phyloP scores from a whole-genome alignment of 495 filamentous ascomycete genomes.

The Aspergillus heteromorphus region DNA sequence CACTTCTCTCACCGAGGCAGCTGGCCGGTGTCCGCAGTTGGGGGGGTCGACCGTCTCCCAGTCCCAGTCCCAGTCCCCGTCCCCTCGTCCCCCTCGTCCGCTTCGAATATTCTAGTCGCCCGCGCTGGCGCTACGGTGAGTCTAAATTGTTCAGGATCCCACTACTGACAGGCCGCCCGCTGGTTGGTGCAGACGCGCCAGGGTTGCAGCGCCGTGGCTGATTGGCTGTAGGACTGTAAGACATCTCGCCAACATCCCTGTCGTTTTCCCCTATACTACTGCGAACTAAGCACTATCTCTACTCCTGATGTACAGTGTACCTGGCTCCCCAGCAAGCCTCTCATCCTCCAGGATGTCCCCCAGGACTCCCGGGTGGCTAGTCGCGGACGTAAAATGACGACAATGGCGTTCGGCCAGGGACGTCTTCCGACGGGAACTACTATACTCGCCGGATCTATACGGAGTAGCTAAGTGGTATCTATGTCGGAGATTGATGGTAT shows the following conservation, averaged over 20 bases:
- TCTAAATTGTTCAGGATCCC: constrained; percentile 2
- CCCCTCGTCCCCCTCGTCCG: no score
- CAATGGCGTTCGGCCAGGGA: background rate
- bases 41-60: background rate
- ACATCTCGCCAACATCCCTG: constrained; percentile 6
- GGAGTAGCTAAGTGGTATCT: no score
- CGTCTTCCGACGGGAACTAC: background rate
- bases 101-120: background rate
- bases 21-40: background rate
- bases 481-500: no score
- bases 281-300: no score
- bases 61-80: background rate
- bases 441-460: background rate
- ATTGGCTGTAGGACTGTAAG: constrained; percentile 9
- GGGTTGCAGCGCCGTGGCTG: background rate
- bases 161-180: background rate
- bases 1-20: background rate
- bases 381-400: background rate
- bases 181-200: background rate
- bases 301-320: no score
- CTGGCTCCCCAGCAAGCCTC: background rate
- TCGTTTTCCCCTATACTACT: no score
- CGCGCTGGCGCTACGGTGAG: constrained; percentile 1
- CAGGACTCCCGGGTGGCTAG: background rate
- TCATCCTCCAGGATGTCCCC: background rate